Evolutionary conservation across 768 basidiomycete species (phyloP).

Genomic region (Xerocomellus amylosporus): DNA sequence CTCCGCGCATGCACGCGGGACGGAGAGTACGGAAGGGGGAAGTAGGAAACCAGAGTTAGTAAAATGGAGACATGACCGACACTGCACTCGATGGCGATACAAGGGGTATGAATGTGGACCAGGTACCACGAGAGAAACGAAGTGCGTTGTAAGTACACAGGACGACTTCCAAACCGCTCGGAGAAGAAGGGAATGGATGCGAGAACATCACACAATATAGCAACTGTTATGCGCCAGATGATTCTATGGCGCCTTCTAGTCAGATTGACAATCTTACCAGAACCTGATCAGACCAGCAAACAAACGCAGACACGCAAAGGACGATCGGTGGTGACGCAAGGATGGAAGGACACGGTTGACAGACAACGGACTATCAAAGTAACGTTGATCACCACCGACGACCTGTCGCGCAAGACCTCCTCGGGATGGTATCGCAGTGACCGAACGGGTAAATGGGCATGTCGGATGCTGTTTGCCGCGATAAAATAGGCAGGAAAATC

Average conservation of each 20-base stretch:
- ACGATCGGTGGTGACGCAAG: constrained; percentile 12
- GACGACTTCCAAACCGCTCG: neutral
- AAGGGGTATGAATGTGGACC: constrained; percentile 2
- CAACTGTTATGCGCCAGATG: constrained; percentile 4
- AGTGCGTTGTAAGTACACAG: constrained; percentile 1
- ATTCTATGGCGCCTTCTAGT: constrained; percentile 5
- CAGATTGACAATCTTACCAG: constrained; percentile 17
- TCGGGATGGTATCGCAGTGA: neutral
- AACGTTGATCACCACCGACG: constrained; percentile 9
- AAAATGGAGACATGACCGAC: neutral
- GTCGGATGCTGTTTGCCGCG: neutral
- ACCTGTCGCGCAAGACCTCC: neutral
- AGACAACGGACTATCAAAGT: constrained; percentile 11
- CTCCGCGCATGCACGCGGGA: constrained; percentile 24
- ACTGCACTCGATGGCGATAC: constrained; percentile 12
- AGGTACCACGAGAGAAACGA: constrained; percentile 9
- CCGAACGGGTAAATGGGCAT: neutral
- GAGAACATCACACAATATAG: constrained; percentile 12
- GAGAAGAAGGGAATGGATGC: constrained; percentile 1
- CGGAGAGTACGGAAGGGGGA: constrained; percentile 19
- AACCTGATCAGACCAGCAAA: neutral
- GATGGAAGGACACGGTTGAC: constrained; percentile 12
- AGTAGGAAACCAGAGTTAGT: constrained; percentile 17
- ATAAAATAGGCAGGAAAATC: neutral
- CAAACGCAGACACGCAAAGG: neutral